Base-by-base conservation (phyloP, 2,329 filamentous ascomycete genomes). In the Delphinella strobiligena region DNA sequence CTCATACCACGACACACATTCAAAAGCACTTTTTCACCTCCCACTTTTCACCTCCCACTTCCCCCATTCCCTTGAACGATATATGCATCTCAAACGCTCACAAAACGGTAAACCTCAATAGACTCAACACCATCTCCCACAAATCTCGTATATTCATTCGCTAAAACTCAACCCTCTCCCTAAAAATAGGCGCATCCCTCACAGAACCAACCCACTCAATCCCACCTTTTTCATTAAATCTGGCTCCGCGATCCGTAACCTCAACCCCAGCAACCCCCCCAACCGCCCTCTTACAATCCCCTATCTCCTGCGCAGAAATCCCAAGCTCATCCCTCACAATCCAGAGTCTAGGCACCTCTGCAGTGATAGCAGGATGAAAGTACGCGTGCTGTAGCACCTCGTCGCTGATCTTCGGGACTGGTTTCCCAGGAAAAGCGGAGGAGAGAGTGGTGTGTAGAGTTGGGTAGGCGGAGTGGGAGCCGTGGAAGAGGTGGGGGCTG, bases 241-340 rank as follows among this genome's bases (percentile, higher is more conserved):
- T 46, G n/a, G 63, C 62, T n/a, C 61, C 61, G 31, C 65, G 58
- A 40, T 67, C 63, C 11, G 62, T 65, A 12, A 66, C 59, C 7
- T 53, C 43, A 11, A 66, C 54, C n/a, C n/a, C n/a, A n/a, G n/a
- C n/a, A n/a, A n/a, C n/a, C n/a, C n/a, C n/a, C n/a, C n/a, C n/a
- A n/a, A n/a, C n/a, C 22, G 53, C 54, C 46, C 59, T 59, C 37
- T 49, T 50, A 4, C 54, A 54, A 19, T 62, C 54, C 15, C 45
- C 40, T 16, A 65, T 55, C 44, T 67, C 63, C 37, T 61, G 54
- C 40, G 51, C 49, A 4, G 53, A 59, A n/a, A 67, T 55, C 2
- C 63, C 63, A 50, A 61, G 60, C 19, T 61, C 56, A 41, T 68
- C 64, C 14, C 45, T 52, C 4, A 61, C 60, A 31, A 67, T 60